Percentiles rank a stretch among this genome's conserved stretches.
Evolutionary conservation across 371 early-diverging fungal species (phyloP).

Genomic region (Zopfochytrium polystomum): DNA sequence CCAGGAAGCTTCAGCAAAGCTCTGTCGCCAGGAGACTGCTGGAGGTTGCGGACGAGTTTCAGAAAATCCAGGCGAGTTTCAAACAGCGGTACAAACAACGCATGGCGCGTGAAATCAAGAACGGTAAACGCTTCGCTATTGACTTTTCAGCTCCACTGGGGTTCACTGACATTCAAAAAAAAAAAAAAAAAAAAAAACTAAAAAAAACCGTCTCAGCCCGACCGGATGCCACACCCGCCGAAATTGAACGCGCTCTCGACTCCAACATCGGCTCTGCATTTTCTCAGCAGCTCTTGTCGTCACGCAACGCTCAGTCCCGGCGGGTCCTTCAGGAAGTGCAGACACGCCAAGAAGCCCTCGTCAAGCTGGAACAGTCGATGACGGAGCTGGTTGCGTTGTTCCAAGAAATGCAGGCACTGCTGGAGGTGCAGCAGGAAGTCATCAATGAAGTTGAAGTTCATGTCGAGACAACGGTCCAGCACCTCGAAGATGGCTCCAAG

Average conservation of each 20-base stretch:
- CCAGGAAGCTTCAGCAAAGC: constrained; percentile 31
- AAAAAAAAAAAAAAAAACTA: background rate
- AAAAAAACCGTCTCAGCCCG: constrained; percentile 31
- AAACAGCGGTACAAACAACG: constrained; percentile 34
- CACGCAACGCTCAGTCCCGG: constrained; percentile 45
- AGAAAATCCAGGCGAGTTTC: constrained; percentile 32
- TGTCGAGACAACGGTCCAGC: constrained; percentile 29
- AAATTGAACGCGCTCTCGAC: constrained; percentile 56
- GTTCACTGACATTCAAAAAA: background rate
- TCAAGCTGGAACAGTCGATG: constrained; percentile 56
- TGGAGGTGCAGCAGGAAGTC: constrained; percentile 48
- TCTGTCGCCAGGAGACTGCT: constrained; percentile 36
- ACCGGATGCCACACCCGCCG: constrained; percentile 56
- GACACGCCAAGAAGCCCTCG: constrained; percentile 59
- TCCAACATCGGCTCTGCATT: constrained; percentile 47
- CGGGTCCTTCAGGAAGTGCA: constrained; percentile 56
- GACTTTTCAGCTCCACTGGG: background rate
- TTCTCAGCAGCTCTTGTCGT: constrained; percentile 49
- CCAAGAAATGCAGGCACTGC: constrained; percentile 56
- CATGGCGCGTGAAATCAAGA: constrained; percentile 44
- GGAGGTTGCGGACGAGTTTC: constrained; percentile 36
- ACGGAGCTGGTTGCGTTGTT: constrained; percentile 57
- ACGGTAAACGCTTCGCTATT: constrained; percentile 23
- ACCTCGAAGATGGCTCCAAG: constrained; percentile 36
- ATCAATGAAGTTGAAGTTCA: constrained; percentile 38